Evolutionary conservation across 768 basidiomycete genomes (phyloP).

Genomic region (Pleurotus citrinopileatus): DNA sequence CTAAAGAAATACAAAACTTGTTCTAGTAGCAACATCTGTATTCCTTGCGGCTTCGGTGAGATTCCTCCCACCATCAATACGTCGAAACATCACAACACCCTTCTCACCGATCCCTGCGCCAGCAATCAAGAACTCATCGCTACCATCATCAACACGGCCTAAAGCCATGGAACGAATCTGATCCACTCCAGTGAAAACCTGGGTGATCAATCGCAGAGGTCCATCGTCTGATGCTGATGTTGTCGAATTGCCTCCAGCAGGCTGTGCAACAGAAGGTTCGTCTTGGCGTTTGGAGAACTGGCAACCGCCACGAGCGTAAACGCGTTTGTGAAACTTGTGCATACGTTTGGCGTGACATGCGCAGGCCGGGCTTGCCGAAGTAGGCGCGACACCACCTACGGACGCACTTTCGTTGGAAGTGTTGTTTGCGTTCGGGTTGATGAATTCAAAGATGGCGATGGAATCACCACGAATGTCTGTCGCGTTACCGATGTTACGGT

Average conservation of each 20-base stretch:
- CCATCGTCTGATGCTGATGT: constrained; percentile 3
- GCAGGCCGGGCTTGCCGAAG: constrained; percentile 50
- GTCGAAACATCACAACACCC: constrained; percentile 56
- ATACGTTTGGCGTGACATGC: constrained; percentile 15
- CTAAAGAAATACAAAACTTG: constrained; percentile 40
- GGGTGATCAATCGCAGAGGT: constrained; percentile 38
- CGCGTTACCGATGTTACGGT: constrained; percentile 49
- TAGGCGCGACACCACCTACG: constrained; percentile 51
- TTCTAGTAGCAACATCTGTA: constrained; percentile 46
- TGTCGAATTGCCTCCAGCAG: constrained; percentile 1
- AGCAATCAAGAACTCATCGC: constrained; percentile 51
- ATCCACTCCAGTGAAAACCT: constrained; percentile 52
- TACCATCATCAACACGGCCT: constrained; percentile 36
- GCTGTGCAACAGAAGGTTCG: background rate
- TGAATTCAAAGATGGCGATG: constrained; percentile 51
- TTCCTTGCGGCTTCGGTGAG: constrained; percentile 53
- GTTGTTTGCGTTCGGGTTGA: constrained; percentile 20
- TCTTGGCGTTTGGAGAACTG: constrained; percentile 5
- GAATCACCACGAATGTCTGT: constrained; percentile 50
- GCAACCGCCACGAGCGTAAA: background rate
- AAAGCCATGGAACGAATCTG: constrained; percentile 56
- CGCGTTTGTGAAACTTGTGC: constrained; percentile 12
- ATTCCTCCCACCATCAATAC: constrained; percentile 50
- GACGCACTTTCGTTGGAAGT: constrained; percentile 22
- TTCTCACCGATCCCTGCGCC: constrained; percentile 49